Percentiles rank a stretch among this genome's conserved stretches.
Evolutionary conservation across 768 basidiomycete species (phyloP).

Genomic region (Kwoniella dendrophila): DNA sequence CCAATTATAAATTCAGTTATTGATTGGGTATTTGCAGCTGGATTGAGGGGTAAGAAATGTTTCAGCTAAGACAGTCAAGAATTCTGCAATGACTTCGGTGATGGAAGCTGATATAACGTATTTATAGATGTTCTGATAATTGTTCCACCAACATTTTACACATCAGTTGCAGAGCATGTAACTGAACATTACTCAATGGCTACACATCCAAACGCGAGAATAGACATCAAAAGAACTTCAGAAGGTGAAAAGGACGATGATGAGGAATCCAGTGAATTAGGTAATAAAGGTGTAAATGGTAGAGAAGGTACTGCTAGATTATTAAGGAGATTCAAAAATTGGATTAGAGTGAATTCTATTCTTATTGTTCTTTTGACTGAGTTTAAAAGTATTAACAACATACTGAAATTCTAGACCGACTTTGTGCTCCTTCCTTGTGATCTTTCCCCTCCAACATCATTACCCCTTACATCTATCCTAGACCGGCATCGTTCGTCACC

Average conservation of each 20-base stretch:
- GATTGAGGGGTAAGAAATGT: constrained; percentile 74
- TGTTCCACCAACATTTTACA: constrained; percentile 64
- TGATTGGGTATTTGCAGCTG: constrained; percentile 83
- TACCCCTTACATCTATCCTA: constrained; percentile 71
- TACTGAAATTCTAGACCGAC: constrained; percentile 60
- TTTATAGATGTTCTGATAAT: constrained; percentile 78
- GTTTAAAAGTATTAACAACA: not conserved
- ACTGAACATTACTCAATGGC: constrained; percentile 71
- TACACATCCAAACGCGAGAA: constrained; percentile 65
- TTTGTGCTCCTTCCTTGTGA: constrained; percentile 91
- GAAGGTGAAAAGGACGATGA: constrained; percentile 47
- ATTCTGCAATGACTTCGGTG: constrained; percentile 5
- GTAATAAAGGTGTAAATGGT: constrained; percentile 3
- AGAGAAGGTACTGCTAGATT: constrained; percentile 56
- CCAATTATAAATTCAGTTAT: constrained; percentile 83
- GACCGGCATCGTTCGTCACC: constrained; percentile 70
- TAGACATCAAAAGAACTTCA: constrained; percentile 73
- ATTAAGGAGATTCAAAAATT: constrained; percentile 72
- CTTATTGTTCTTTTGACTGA: too few relatives aligned
- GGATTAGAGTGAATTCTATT: constrained; percentile 62
- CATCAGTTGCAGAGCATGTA: constrained; percentile 78
- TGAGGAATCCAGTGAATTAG: constrained; percentile 22
- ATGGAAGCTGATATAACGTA: not conserved
- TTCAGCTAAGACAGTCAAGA: constrained; percentile 14
- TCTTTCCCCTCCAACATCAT: constrained; percentile 73